Conservation (phyloP, 139 green algal species). For the Klebsormidium nitens region DNA sequence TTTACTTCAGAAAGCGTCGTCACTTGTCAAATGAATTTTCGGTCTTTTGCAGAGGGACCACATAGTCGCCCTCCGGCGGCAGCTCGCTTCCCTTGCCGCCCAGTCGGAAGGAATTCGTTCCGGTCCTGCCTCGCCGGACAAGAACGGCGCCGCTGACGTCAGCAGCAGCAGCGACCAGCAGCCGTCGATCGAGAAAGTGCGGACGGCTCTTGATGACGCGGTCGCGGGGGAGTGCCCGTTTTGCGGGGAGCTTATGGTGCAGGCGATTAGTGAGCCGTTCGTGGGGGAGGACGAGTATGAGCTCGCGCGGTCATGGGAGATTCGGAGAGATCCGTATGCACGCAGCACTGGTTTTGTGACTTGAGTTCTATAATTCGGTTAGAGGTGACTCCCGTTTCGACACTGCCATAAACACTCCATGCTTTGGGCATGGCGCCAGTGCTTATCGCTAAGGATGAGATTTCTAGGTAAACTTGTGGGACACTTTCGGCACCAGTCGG, state of each 20-base stretch:
- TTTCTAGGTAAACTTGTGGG: too few relatives aligned
- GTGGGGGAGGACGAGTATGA: constrained; percentile 6
- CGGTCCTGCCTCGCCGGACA: not conserved
- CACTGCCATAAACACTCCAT: too few relatives aligned
- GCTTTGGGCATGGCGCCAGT: too few relatives aligned
- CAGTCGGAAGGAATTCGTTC: not conserved
- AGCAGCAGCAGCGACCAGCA: not conserved
- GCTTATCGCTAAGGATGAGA: too few relatives aligned
- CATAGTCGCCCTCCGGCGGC: not conserved
- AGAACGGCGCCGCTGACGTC: not conserved
- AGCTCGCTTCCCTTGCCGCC: not conserved
- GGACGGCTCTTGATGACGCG: constrained; percentile 8
- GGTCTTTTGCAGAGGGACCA: constrained; percentile 11
- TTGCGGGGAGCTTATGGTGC: constrained; percentile 33
- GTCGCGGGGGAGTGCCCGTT: constrained; percentile 37
- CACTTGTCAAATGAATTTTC: too few relatives aligned
- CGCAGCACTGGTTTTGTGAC: too few relatives aligned
- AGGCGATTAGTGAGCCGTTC: constrained; percentile 18
- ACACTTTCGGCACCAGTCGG: too few relatives aligned
- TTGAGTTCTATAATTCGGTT: too few relatives aligned
- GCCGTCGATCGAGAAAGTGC: not conserved
- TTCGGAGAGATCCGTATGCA: too few relatives aligned
- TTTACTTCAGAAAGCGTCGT: too few relatives aligned
- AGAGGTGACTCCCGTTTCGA: too few relatives aligned
- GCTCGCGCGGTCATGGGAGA: not conserved